A percentile compares a stretch with the other conserved stretches of the same genome.
phyloP scores from a whole-genome alignment of 2,329 filamentous ascomycete species.

The Colletotrichum somersetense region DNA sequence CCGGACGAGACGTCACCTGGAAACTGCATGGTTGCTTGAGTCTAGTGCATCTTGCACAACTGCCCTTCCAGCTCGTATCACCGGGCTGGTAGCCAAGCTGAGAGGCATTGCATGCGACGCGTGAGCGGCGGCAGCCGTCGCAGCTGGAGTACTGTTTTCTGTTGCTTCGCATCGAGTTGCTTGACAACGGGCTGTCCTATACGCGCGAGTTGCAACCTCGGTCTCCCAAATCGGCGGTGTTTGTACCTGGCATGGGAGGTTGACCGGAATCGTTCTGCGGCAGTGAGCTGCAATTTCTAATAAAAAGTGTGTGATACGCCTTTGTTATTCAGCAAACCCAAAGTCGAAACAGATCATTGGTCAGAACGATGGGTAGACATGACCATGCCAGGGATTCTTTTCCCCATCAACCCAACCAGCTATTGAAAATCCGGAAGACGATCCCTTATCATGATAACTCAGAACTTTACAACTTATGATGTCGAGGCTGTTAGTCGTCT shows the following conservation, averaged over 20 bases:
- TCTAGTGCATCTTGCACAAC: constrained; percentile 40
- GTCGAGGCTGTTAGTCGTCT: too few species aligned
- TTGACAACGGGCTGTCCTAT: background rate
- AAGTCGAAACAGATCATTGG: background rate
- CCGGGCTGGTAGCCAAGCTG: constrained; percentile 39
- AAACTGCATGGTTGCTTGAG: constrained; percentile 42
- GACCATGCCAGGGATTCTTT: background rate
- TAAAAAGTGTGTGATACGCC: background rate
- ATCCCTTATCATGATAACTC: too few species aligned
- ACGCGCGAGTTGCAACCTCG: background rate
- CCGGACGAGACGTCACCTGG: constrained; percentile 24
- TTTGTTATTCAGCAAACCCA: background rate
- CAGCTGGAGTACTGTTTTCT: constrained; percentile 51
- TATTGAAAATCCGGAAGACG: too few species aligned
- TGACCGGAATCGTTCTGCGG: too few species aligned
- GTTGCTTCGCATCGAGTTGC: background rate
- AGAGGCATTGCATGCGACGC: constrained; percentile 50
- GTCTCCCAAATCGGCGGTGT: background rate
- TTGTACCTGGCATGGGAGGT: background rate
- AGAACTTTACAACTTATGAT: too few species aligned
- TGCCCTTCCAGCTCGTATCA: constrained; percentile 21
- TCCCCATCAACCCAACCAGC: background rate
- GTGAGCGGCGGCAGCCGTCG: constrained; percentile 49
- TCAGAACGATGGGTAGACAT: background rate
- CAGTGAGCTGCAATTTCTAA: background rate